Percentiles rank a stretch among this genome's conserved stretches.
phyloP scores from a whole-genome alignment of 2,329 filamentous ascomycete genomes.

The Microdochium paspali region DNA sequence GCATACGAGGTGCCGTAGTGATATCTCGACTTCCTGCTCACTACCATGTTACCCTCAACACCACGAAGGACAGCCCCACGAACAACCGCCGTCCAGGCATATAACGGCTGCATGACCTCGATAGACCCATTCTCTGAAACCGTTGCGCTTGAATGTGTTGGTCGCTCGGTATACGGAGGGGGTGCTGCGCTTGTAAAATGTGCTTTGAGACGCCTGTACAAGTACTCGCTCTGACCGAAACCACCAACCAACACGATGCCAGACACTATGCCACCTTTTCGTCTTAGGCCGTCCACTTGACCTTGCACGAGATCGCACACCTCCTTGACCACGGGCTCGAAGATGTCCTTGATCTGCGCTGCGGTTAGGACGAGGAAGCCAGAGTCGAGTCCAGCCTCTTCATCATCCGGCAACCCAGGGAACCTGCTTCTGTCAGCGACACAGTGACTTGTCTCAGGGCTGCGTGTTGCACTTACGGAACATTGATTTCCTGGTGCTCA shows the following conservation, averaged over 20 bases:
- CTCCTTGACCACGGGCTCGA: conserved; percentile 65
- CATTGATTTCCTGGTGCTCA: conserved; percentile 66
- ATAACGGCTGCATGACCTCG: conserved; percentile 73
- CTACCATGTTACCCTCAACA: conserved; percentile 70
- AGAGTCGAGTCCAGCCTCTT: conserved; percentile 64
- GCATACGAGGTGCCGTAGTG: conserved; percentile 77
- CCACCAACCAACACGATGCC: conserved; percentile 78
- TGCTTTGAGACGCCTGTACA: conserved; percentile 60
- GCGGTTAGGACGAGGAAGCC: conserved; percentile 68
- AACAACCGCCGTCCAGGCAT: conserved; percentile 75
- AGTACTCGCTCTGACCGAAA: conserved; percentile 71
- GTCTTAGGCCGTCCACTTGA: conserved; percentile 53
- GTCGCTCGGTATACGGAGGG: conserved; percentile 58
- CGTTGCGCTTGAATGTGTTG: conserved; percentile 51
- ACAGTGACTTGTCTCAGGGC: not conserved
- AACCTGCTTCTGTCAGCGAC: conserved; percentile 34
- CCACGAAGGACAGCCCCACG: conserved; percentile 67
- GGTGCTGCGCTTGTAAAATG: conserved; percentile 54
- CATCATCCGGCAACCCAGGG: conserved; percentile 66
- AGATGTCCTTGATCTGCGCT: conserved; percentile 62
- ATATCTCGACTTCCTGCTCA: conserved; percentile 63
- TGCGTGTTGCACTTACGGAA: conserved; percentile 43
- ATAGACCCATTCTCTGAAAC: conserved; percentile 46
- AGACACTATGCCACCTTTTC: conserved; percentile 52
- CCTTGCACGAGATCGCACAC: conserved; percentile 60